Percentiles rank a stretch among this genome's conserved stretches.
phyloP scores from a whole-genome alignment of 2,329 filamentous ascomycete species.

The Nothomitra cinnamomea region DNA sequence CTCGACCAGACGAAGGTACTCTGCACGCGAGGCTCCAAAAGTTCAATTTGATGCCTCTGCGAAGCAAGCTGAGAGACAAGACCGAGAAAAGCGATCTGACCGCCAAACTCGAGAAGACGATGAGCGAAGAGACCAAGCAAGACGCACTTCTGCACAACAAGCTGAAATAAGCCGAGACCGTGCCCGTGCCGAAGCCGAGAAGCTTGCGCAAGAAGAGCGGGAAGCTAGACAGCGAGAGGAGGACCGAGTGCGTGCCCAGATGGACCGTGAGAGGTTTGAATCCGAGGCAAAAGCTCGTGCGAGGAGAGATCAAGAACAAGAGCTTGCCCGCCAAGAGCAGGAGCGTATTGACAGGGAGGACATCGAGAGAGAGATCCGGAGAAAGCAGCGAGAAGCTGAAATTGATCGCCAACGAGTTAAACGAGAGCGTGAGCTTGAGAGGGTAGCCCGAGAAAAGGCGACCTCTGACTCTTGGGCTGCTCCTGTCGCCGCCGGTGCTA shows the following conservation, averaged over 20 bases:
- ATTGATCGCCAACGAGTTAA: not conserved
- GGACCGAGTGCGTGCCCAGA: not conserved
- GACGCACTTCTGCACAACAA: not conserved
- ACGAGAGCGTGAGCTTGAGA: not conserved
- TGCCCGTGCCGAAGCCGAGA: not conserved
- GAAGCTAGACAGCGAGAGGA: constrained; percentile 7
- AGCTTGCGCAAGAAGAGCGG: constrained; percentile 11
- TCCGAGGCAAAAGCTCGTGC: constrained; percentile 9
- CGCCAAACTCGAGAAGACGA: not conserved
- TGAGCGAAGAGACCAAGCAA: not conserved
- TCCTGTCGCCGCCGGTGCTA: constrained; percentile 29
- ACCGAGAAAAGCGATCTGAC: not conserved
- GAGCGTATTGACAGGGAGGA: not conserved
- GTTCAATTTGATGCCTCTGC: not conserved
- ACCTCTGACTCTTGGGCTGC: constrained; percentile 18
- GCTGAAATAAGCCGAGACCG: not conserved
- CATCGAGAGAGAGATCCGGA: not conserved
- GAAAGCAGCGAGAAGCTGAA: not conserved
- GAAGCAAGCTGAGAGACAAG: not conserved
- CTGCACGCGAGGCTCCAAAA: not conserved
- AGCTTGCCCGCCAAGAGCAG: not conserved
- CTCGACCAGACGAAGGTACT: not conserved
- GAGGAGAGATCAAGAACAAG: not conserved
- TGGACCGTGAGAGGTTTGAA: constrained; percentile 7
- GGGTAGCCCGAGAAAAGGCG: constrained; percentile 4